Percentiles rank a stretch among this genome's conserved stretches.
Conservation (phyloP, 306 rosid genomes). For the Glycine soja region DNA sequence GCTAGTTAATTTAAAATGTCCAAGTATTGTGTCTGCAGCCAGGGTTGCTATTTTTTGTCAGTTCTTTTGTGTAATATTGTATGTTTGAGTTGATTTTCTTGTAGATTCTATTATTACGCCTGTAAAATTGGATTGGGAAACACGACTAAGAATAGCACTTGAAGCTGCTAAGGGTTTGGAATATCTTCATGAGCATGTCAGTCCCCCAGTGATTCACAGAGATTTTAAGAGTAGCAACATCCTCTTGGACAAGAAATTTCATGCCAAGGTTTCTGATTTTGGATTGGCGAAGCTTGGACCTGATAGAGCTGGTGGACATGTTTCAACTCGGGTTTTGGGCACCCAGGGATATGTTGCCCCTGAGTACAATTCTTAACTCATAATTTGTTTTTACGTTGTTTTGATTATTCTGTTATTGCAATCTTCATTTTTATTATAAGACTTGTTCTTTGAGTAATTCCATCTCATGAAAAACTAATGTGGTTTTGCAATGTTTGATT, state of each 20-base stretch:
- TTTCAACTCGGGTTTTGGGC: slow-evolving; percentile 94
- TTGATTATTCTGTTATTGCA: slow-evolving; percentile 5
- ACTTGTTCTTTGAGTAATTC: background rate
- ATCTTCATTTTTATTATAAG: background rate
- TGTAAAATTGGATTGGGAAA: slow-evolving; percentile 82
- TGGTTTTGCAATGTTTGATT: slow-evolving; percentile 36
- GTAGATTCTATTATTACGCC: slow-evolving; percentile 63
- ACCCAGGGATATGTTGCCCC: slow-evolving; percentile 97
- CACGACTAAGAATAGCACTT: slow-evolving; percentile 85
- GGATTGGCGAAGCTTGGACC: slow-evolving; percentile 95
- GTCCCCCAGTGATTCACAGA: slow-evolving; percentile 93
- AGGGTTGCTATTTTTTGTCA: slow-evolving; percentile 10
- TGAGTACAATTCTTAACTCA: slow-evolving; percentile 62
- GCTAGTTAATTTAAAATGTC: slow-evolving; percentile 20
- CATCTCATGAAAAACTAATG: slow-evolving; percentile 1
- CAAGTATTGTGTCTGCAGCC: background rate
- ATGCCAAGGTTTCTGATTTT: slow-evolving; percentile 95
- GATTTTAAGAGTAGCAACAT: slow-evolving; percentile 98
- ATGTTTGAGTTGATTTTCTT: slow-evolving; percentile 38
- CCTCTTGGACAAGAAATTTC: slow-evolving; percentile 77
- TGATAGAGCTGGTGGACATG: slow-evolving; percentile 93
- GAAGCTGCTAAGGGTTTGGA: slow-evolving; percentile 97
- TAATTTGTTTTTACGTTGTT: slow-evolving; percentile 33
- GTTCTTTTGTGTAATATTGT: slow-evolving; percentile 31
- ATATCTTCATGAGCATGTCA: slow-evolving; percentile 91